Conservation (phyloP, 2,329 filamentous ascomycete species). For the Pestalotiopsis sp. region DNA sequence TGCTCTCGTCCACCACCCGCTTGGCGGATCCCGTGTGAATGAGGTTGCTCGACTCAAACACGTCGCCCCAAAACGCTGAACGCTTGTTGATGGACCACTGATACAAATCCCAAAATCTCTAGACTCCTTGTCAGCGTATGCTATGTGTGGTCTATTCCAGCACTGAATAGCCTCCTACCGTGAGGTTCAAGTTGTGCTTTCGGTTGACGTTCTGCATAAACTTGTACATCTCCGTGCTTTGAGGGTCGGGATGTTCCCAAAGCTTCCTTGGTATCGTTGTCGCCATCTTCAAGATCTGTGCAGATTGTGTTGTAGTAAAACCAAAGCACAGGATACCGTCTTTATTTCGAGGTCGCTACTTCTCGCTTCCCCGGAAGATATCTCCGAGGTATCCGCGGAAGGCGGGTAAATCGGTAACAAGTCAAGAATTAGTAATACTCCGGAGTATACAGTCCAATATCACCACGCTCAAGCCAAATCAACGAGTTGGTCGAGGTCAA, state of each 20-base stretch:
- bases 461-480: neutral
- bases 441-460: no score
- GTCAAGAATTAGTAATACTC: neutral
- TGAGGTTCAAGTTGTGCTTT: slow-evolving; percentile 57
- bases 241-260: slow-evolving; percentile 67
- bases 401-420: neutral
- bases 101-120: slow-evolving; percentile 73
- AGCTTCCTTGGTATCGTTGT: slow-evolving; percentile 58
- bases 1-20: slow-evolving; percentile 68
- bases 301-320: neutral
- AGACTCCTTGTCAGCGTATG: slow-evolving; percentile 16
- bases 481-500: neutral
- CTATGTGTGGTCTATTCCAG: no score
- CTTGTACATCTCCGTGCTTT: slow-evolving; percentile 65
- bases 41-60: slow-evolving; percentile 62
- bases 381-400: neutral
- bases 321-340: neutral
- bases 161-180: slow-evolving; percentile 43
- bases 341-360: neutral
- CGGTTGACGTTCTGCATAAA: slow-evolving; percentile 70
- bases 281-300: slow-evolving; percentile 13
- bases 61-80: slow-evolving; percentile 65
- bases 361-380: neutral
- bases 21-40: slow-evolving; percentile 65
- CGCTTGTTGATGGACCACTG: slow-evolving; percentile 67